Evolutionary conservation across 441 rosid genomes (phyloP), one percentile per base, ranked within the genome.

Genomic region (Arabidopsis hybrid): DNA sequence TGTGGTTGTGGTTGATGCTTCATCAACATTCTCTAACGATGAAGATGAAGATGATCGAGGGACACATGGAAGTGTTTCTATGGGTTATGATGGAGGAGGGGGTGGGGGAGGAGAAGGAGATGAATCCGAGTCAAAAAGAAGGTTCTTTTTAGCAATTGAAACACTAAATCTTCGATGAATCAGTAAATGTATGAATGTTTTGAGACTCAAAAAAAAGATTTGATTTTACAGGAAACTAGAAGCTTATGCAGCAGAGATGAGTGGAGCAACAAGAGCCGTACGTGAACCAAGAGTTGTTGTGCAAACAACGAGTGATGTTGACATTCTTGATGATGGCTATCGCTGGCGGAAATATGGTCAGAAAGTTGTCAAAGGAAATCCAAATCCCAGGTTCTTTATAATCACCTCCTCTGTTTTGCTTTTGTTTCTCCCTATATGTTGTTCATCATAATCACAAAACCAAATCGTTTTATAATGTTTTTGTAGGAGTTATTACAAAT

Each of bases 401-500:
- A 6, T 12, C 11, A 51, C 62, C 34, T 63, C 39, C 53, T 60
- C 18, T 62, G 10, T 40, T 45, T 4, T 16, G 50, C n/a, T 55
- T 39, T 42, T n/a, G 17, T 52, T 52, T 9, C 13, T 14, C 3
- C 45, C 40, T 60, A 60, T 35, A 16, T 17, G 16, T 60, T 17
- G 16, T 60, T 60, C 36, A 29, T 29, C 5, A 0, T 16, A 53
- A 52, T 13, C 5, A 31, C n/a, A 13, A 29, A 31, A 53, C 38
- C 38, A 13, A 52, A 26, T 55, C 10, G 16, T 56, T 38, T 51
- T 38, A 16, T 35, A 36, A 31, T n/a, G 7, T 26, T 8, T 29
- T 11, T 74, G 83, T 80, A 95, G 98, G 98, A 95, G 99, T 71
- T 93, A 95, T 64, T 95, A 95, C 85, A 95, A 93, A 84, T 95